These are phyloP conservation scores for Chalciporus sphaerocephalus DNA, from an alignment of 768 basidiomycete genomes.

Conservation along the genomic window DNA sequence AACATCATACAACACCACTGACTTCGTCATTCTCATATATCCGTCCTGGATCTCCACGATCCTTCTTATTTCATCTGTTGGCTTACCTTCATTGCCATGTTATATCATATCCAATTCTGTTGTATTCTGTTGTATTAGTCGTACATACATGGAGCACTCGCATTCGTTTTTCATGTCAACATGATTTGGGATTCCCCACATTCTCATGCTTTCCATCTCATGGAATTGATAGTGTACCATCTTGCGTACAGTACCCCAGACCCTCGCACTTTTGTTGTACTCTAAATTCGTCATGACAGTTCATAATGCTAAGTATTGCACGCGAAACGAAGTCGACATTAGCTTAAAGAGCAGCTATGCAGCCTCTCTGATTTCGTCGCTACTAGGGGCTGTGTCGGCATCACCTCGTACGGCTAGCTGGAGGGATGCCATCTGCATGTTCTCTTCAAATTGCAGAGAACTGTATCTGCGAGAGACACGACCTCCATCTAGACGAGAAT, in stretches of 20 bases:
- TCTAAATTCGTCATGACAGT: no score
- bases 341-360: background rate
- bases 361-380: conserved; percentile 1
- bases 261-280: conserved; percentile 12
- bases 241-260: conserved; percentile 1
- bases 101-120: conserved; percentile 7
- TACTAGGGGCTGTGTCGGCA: conserved; percentile 14
- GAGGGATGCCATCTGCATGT: background rate
- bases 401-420: conserved; percentile 13
- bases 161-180: conserved; percentile 6
- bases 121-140: conserved; percentile 12
- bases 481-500: conserved; percentile 11
- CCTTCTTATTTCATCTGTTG: conserved; percentile 9
- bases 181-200: background rate
- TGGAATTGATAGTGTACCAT: background rate
- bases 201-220: background rate
- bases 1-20: background rate
- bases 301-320: no score
- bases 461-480: conserved; percentile 7
- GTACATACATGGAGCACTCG: background rate
- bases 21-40: conserved; percentile 4
- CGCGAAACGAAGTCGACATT: no score
- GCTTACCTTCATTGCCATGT: conserved; percentile 1
- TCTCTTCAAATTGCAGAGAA: conserved; percentile 16
- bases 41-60: conserved; percentile 15